A percentile compares a stretch with the other conserved stretches of the same genome.
Conservation (phyloP, 2,329 filamentous ascomycete genomes). For the Aureobasidium sp. region DNA sequence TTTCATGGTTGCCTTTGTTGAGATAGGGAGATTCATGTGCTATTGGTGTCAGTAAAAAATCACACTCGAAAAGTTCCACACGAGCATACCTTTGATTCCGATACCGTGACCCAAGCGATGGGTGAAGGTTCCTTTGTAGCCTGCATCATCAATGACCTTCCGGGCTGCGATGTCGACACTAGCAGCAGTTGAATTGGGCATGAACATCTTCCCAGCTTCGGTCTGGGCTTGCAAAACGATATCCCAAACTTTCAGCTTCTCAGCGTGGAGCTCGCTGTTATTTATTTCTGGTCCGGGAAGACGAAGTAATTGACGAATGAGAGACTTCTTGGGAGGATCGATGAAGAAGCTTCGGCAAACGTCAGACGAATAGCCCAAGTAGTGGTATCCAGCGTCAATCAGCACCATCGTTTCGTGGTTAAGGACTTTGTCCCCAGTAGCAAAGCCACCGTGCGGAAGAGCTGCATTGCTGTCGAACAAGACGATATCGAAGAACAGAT, state of each 20-base stretch:
- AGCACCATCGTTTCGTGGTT: conserved; percentile 49
- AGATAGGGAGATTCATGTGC: conserved; percentile 57
- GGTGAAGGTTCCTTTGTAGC: conserved; percentile 51
- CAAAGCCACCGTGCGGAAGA: conserved; percentile 46
- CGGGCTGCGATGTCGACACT: conserved; percentile 53
- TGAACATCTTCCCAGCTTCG: conserved; percentile 43
- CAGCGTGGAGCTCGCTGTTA: conserved; percentile 21
- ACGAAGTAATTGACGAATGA: not conserved
- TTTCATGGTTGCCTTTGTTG: conserved; percentile 50
- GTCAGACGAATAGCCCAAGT: conserved; percentile 55
- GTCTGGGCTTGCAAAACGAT: conserved; percentile 55
- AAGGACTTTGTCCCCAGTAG: conserved; percentile 41
- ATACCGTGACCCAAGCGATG: conserved; percentile 57
- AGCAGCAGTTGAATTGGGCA: conserved; percentile 46
- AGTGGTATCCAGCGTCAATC: conserved; percentile 52
- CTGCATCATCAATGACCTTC: conserved; percentile 47
- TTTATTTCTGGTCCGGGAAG: conserved; percentile 9
- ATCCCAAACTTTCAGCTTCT: conserved; percentile 51
- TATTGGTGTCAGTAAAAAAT: not conserved
- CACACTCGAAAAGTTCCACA: no score
- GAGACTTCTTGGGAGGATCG: conserved; percentile 12
- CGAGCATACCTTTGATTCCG: conserved; percentile 48
- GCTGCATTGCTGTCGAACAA: conserved; percentile 50
- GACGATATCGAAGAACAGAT: conserved; percentile 55
- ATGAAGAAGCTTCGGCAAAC: conserved; percentile 54